phyloP scores from a whole-genome alignment of 345 rosid genomes.

The Camelina hispida region DNA sequence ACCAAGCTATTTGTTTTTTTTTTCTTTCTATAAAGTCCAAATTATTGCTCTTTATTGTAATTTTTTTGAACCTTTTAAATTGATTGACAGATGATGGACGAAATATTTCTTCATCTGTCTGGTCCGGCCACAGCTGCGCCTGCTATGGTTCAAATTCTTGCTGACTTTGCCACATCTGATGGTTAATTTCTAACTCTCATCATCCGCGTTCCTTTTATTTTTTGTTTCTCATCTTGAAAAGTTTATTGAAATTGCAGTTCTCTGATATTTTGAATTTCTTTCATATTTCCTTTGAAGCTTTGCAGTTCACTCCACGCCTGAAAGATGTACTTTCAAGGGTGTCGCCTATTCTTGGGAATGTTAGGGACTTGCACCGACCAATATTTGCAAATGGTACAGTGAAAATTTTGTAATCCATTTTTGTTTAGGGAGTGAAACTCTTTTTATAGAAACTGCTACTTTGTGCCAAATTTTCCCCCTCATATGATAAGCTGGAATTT shows the following conservation, averaged over 20 bases:
- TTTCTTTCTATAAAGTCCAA: neutral
- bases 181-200: conserved; percentile 58
- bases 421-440: neutral
- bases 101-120: conserved; percentile 77
- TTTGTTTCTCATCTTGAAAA: conserved; percentile 18
- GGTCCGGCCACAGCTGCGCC: conserved; percentile 81
- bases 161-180: conserved; percentile 95
- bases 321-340: conserved; percentile 89
- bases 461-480: neutral
- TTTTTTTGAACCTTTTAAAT: conserved; percentile 23
- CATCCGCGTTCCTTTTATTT: conserved; percentile 18
- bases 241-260: conserved; percentile 28
- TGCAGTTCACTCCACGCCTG: conserved; percentile 91
- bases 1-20: conserved; percentile 8
- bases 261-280: conserved; percentile 47
- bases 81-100: conserved; percentile 91
- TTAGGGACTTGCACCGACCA: conserved; percentile 83
- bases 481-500: neutral
- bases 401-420: conserved; percentile 26
- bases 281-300: conserved; percentile 68
- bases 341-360: conserved; percentile 87
- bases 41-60: conserved; percentile 26
- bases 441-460: neutral
- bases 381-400: conserved; percentile 90
- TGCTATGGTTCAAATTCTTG: conserved; percentile 95